Evolutionary conservation across 2,329 filamentous ascomycete genomes (phyloP), one percentile per base, ranked within the genome.

Genomic region (Domatiomyces globalis): DNA sequence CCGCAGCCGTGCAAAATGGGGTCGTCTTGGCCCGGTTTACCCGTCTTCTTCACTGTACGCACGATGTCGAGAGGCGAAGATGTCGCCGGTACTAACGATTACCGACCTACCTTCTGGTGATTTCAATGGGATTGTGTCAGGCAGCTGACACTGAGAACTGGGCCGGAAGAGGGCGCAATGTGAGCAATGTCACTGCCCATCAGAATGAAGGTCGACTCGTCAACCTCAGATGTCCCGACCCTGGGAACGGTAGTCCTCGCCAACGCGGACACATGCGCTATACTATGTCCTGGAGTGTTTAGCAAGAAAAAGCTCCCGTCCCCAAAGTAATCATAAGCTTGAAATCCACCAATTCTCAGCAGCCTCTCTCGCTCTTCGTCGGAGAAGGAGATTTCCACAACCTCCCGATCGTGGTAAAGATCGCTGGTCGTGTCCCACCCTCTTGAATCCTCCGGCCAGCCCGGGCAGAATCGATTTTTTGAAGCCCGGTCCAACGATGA

Each of bases 241-340:
- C 42, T 33, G 17, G 48, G 17, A 12, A 53, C 43, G n/a, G 59
- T 61, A 0, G 54, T 56, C 15, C 61, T 54, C 2, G 54, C 60
- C 1, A 63, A 55, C 10, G 51, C 56, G 43, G 53, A 56, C 8
- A 63, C 48, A 49, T 63, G 60, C 2, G 58, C 61, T 8, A 54
- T 43, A 10, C 51, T 51, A 47, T 66, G 63, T 1, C 64, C 64
- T 1, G 63, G 63, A 1, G 43, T 69, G 55, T 75, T 66, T 25
- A 80, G 66, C 1, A 80, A 65, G 58, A 78, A 79, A 56, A 81
- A 76, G 19, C 66, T 71, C 0, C 76, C 76, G 58, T 80, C 77
- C 2, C 71, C 70, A 51, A 78, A 80, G 58, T 71, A 79, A 59
- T 80, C 77, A 22, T 55, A 19, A 0, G 61, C 62, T 39, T 48